phyloP scores from a whole-genome alignment of 805 yeast genomes.

The Nakazawaea molendinolei region DNA sequence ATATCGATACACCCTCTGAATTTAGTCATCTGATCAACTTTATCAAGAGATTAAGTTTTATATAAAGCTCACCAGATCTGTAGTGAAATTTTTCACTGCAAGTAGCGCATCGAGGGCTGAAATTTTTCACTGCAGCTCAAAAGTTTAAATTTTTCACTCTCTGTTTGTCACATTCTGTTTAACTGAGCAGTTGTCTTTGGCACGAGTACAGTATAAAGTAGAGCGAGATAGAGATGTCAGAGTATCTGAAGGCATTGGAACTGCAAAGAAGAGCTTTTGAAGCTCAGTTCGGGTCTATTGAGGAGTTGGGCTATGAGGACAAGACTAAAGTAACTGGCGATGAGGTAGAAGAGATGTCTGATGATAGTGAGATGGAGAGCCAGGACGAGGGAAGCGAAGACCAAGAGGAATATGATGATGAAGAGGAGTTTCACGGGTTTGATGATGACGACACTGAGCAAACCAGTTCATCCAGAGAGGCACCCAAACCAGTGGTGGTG shows the following conservation, averaged over 20 bases:
- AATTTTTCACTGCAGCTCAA: not conserved
- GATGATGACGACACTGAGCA: slow-evolving; percentile 21
- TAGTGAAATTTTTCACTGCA: too few relatives aligned
- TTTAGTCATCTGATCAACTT: slow-evolving; percentile 51
- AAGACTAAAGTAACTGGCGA: slow-evolving; percentile 9
- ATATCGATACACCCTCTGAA: slow-evolving; percentile 95
- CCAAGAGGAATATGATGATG: slow-evolving; percentile 14
- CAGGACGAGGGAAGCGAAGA: slow-evolving; percentile 6
- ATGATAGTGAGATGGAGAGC: slow-evolving; percentile 21
- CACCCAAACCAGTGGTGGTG: slow-evolving; percentile 40
- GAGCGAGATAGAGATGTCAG: slow-evolving; percentile 9
- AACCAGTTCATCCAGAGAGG: slow-evolving; percentile 8
- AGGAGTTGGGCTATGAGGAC: slow-evolving; percentile 27
- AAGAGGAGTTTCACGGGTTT: slow-evolving; percentile 18
- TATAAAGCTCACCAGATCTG: too few relatives aligned
- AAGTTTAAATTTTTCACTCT: slow-evolving; percentile 1
- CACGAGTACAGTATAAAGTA: too few relatives aligned
- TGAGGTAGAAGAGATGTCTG: slow-evolving; percentile 13
- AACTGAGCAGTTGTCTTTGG: too few relatives aligned
- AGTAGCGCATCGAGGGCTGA: slow-evolving; percentile 4
- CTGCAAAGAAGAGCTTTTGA: slow-evolving; percentile 38
- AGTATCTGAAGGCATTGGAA: slow-evolving; percentile 22
- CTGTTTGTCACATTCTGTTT: not conserved
- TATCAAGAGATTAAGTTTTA: not conserved
- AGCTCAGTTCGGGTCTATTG: slow-evolving; percentile 37